Conservation (phyloP, 176 grass and related monocot species). For the Aegilops tauschii region DNA sequence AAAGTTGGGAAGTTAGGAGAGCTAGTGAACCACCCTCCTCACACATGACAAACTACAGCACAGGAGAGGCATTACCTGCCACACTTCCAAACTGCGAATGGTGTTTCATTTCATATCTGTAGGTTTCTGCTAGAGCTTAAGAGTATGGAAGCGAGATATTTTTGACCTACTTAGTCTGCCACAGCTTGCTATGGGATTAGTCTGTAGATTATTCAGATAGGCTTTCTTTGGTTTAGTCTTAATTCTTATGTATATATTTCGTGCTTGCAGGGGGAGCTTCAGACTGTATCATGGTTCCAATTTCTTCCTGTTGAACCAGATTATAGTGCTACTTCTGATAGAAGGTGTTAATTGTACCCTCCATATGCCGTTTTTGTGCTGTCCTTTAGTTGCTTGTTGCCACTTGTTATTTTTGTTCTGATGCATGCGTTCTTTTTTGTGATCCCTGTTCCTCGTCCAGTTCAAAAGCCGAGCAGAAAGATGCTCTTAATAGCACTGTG, state of each 20-base stretch:
- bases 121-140: background rate
- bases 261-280: slow-evolving; percentile 69
- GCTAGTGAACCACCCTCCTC: background rate
- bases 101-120: background rate
- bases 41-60: background rate
- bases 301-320: slow-evolving; percentile 85
- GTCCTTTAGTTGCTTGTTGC: slow-evolving; percentile 21
- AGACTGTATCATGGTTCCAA: slow-evolving; percentile 95
- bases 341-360: slow-evolving; percentile 43
- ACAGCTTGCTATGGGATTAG: background rate
- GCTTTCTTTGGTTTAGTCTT: slow-evolving; percentile 9
- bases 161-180: background rate
- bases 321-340: slow-evolving; percentile 57
- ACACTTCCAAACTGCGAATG: background rate
- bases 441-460: slow-evolving; percentile 41
- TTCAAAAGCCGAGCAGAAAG: slow-evolving; percentile 90
- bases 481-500: slow-evolving; percentile 70
- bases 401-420: slow-evolving; percentile 30
- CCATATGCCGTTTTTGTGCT: slow-evolving; percentile 14
- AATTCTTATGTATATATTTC: slow-evolving; percentile 1
- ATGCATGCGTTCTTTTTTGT: slow-evolving; percentile 37
- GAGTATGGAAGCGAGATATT: background rate
- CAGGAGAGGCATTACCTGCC: background rate
- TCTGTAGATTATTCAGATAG: background rate
- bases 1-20: background rate